Evolutionary conservation across 1,284 basidiomycete genomes (phyloP).

Genomic region (Clitocybe nebularis): DNA sequence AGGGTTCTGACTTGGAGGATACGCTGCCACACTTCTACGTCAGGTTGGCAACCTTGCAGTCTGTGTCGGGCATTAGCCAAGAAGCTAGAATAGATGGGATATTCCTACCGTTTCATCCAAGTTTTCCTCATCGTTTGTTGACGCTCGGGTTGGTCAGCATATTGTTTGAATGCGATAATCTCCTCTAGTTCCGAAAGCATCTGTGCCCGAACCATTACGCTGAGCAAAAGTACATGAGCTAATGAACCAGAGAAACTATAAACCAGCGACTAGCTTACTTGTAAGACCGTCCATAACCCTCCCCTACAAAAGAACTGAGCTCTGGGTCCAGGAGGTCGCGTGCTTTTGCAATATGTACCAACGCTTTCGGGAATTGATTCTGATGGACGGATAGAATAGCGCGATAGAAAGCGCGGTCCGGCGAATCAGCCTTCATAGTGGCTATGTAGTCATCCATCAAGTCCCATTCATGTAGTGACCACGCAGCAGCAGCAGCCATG

Average conservation of each 20-base stretch:
- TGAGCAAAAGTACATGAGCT: slow-evolving; percentile 32
- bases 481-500: slow-evolving; percentile 94
- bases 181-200: slow-evolving; percentile 99
- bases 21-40: slow-evolving; percentile 99
- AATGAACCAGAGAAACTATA: too few relatives aligned
- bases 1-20: slow-evolving; percentile 95
- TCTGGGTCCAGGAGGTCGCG: slow-evolving; percentile 93
- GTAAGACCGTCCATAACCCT: slow-evolving; percentile 95
- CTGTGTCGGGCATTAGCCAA: slow-evolving; percentile 36
- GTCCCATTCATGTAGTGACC: slow-evolving; percentile 97
- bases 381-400: slow-evolving; percentile 95
- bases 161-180: slow-evolving; percentile 95
- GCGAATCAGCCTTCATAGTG: slow-evolving; percentile 91
- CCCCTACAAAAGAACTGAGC: slow-evolving; percentile 88
- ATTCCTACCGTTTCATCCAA: slow-evolving; percentile 85
- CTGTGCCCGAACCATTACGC: slow-evolving; percentile 95
- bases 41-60: slow-evolving; percentile 94
- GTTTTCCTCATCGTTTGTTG: slow-evolving; percentile 85
- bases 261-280: too few relatives aligned
- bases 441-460: slow-evolving; percentile 97
- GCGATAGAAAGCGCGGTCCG: slow-evolving; percentile 94
- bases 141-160: slow-evolving; percentile 90
- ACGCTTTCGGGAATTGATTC: slow-evolving; percentile 91
- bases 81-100: background rate
- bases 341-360: slow-evolving; percentile 91